Base-by-base conservation (phyloP, 371 early-diverging fungal genomes). In the Mucor irregularis region DNA sequence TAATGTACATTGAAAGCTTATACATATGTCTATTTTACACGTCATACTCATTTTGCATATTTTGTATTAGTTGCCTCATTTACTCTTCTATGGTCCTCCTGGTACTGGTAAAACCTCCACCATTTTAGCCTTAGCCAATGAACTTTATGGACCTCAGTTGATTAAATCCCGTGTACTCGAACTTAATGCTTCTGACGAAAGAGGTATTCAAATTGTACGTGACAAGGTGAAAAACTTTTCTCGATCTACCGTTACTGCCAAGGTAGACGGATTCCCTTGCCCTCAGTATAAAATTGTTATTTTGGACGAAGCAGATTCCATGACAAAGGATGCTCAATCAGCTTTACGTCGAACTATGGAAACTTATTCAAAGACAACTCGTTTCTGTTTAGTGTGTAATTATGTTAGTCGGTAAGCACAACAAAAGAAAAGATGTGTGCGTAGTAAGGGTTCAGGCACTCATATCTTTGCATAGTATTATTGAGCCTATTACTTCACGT, bases 51-150 rank as follows among this genome's bases (percentile, higher is more conserved):
- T n/a, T n/a, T n/a, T n/a, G n/a, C n/a, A 6, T 28, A 31, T 24
- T 16, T 25, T 50, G 5, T 26, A 50, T 17, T 68, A 93, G 92
- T 81, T 98, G 46, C 99, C 99, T 21, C 99, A 99, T 71, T 81
- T 99, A 29, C 78, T 99, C 29, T 97, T 99, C 69, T 97, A 99
- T 79, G 99, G 99, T 5, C 99, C 99, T 46, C 98, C 99, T 29
- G 99, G 99, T 49, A 90, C 99, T 3, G 99, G 99, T 64, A 99
- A 99, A 77, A 99, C 99, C 0, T 93, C 97, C 0, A 96, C 98
- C 3, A 97, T 99, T 57, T 80, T 98, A 40, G 94, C 99, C 0
- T 77, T 98, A 40, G 85, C 93, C n/a, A 73, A 93, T 33, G 93
- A 96, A 62, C 77, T 97, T 50, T 98, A 90, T 64, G 92, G 92